Evolutionary conservation across 106 monocot species (phyloP), one percentile per base, ranked within the genome.

Genomic region (Phalaenopsis equestris): DNA sequence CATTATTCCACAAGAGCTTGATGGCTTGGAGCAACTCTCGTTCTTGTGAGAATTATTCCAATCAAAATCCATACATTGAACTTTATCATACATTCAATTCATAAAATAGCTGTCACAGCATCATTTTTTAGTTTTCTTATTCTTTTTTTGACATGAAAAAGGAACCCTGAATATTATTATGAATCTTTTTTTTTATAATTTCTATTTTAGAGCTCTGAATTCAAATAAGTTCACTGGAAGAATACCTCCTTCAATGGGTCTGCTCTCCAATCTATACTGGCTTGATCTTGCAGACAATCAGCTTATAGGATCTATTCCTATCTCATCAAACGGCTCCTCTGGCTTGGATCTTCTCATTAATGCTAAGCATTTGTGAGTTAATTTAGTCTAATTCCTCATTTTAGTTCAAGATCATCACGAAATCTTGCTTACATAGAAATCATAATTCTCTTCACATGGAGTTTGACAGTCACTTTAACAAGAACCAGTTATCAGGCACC

Each of bases 401-500:
- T 4, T 23, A 12, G 15, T 72, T 72, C 72, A 39, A 41, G 67
- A 67, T 37, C 39, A 21, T 70, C 39, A 38, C 19, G 16, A 12
- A 70, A 1, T 70, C 14, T 11, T 38, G n/a, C 42, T 75, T 17
- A 64, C 46, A 39, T 46, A 47, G 14, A 18, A 42, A 75, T 48
- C 55, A 73, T 6, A 61, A 41, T 58, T 55, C n/a, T 48, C 49
- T 72, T 6, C 65, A 12, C 58, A 41, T 19, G 46, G 42, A 72
- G 15, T 72, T 84, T 73, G 41, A 24, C 87, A 97, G 97, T 75
- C 97, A 97, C 85, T 97, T 97, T 83, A 87, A 85, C 72, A 85
- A 89, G 65, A 97, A 97, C 87, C 83, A 90, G 83, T 72, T 97
- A 57, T 85, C 94, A 24, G 97, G 97, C n/a, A 11, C 36, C 4